A percentile compares a stretch with the other conserved stretches of the same genome.
phyloP scores from a whole-genome alignment of 2,329 filamentous ascomycete species.

The Neofusicoccum umdonicola region DNA sequence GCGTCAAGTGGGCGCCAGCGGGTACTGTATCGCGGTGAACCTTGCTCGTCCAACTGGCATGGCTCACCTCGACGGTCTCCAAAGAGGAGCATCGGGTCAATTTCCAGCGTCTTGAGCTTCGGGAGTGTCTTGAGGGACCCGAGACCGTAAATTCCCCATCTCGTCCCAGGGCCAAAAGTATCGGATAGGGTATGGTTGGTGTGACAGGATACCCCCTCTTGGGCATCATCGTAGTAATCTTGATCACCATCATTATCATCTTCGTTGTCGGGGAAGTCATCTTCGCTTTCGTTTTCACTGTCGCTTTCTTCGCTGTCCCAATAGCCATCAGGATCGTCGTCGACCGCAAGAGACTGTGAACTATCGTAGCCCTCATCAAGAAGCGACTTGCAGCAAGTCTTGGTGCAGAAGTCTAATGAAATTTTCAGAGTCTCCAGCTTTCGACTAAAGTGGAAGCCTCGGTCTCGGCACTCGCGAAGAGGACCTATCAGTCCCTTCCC shows the following conservation, averaged over 20 bases:
- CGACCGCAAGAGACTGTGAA: background rate
- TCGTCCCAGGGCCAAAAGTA: background rate
- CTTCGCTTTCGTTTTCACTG: background rate
- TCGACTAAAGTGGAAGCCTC: background rate
- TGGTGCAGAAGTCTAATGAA: background rate
- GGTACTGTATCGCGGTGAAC: background rate
- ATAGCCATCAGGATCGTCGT: background rate
- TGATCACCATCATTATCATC: background rate
- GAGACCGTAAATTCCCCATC: background rate
- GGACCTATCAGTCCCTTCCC: background rate
- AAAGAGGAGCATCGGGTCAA: background rate
- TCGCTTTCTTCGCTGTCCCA: background rate
- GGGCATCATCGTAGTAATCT: background rate
- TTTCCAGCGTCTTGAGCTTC: background rate
- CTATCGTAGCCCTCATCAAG: background rate
- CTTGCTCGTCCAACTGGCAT: background rate
- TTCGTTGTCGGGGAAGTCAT: background rate
- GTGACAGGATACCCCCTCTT: background rate
- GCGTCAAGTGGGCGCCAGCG: background rate
- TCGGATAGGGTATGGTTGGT: background rate
- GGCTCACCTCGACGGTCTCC: background rate
- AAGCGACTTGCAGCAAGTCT: too few species aligned
- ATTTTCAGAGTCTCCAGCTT: background rate
- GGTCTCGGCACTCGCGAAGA: background rate
- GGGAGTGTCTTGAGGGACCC: background rate